Evolutionary conservation across 495 filamentous ascomycete species (phyloP).

Genomic region (Penicillium paradoxum): DNA sequence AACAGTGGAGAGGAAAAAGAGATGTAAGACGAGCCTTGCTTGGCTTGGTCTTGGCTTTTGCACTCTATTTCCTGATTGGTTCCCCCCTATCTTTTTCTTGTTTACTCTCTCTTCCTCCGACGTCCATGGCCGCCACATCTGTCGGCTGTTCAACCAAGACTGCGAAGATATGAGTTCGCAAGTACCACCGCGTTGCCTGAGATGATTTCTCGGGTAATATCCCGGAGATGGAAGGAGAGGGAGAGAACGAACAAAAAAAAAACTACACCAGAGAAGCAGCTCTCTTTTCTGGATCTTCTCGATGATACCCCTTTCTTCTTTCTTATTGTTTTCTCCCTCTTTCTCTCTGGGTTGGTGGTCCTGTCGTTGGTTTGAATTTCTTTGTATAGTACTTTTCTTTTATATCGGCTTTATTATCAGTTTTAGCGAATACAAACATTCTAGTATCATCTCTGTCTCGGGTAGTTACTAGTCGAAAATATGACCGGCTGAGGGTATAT

Average conservation of each 20-base stretch:
- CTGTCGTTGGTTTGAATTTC: conserved; percentile 6
- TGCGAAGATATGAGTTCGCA: conserved; percentile 1
- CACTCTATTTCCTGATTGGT: not conserved
- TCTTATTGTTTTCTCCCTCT: not conserved
- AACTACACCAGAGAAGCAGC: not conserved
- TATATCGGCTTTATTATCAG: conserved; percentile 12
- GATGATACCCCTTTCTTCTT: conserved; percentile 8
- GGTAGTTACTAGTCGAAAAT: not conserved
- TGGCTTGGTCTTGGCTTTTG: not conserved
- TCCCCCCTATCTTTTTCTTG: not conserved
- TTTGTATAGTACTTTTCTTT: conserved; percentile 19
- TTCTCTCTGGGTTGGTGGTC: not conserved
- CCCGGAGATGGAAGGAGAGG: not conserved
- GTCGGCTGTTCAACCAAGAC: not conserved
- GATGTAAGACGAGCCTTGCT: conserved; percentile 6
- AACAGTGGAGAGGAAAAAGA: conserved; percentile 18
- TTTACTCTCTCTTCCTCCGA: not conserved
- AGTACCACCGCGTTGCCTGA: not conserved
- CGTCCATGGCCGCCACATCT: not conserved
- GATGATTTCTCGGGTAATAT: conserved; percentile 1
- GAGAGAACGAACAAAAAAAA: not conserved
- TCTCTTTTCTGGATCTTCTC: not conserved
- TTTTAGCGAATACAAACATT: conserved; percentile 19
- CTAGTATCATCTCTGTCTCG: not conserved
- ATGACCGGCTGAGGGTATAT: too few relatives aligned